Evolutionary conservation across 2,329 filamentous ascomycete species (phyloP), one percentile per base, ranked within the genome.

Genomic region (Trichoderma asperellum): DNA sequence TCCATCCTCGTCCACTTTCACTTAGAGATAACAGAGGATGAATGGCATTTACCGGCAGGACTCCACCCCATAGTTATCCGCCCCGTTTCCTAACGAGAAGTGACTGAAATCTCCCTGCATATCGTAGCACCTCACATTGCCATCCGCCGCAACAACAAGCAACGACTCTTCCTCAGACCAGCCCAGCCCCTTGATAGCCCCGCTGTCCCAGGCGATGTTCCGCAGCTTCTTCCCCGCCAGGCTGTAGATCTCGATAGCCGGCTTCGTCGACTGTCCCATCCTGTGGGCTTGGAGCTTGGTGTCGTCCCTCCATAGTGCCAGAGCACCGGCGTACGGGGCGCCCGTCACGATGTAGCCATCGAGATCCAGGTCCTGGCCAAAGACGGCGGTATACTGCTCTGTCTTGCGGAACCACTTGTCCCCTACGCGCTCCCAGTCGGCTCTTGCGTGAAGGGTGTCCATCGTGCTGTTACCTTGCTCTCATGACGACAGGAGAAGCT

Each of bases 141-240:
- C 96, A 76, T 99, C 95, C 65, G 92, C 88, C 11, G 94, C 93
- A 63, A 98, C 89, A 0, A 97, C 91, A 4, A 99, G 83, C 58
- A 99, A 86, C 77, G 92, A 91, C 84, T 99, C 96, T 73, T 97
- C 93, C 76, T 97, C 95, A 24, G 94, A 97, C 96, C 96, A 99
- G 40, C 96, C 96, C 24, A 99, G 85, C 2, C 93, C 94, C 79
- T 91, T 92, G 76, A 99, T 92, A 3, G 89, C 84, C 57, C 93
- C 93, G 81, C 94, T 93, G 75, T 98, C 95, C 94, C 95, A 98
- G 78, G 91, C 88, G 73, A 97, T 93, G 77, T 88, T 89, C 75
- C 91, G 90, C 72, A 99, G 91, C 69, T 93, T 88, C 83, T 94
- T 96, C 66, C 96, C 96, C 12, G 96, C 91, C 79, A 91, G 95